These are phyloP conservation scores for Rostrohypoxylon terebratum DNA, from an alignment of 495 filamentous ascomycete species.

Conservation along the genomic window DNA sequence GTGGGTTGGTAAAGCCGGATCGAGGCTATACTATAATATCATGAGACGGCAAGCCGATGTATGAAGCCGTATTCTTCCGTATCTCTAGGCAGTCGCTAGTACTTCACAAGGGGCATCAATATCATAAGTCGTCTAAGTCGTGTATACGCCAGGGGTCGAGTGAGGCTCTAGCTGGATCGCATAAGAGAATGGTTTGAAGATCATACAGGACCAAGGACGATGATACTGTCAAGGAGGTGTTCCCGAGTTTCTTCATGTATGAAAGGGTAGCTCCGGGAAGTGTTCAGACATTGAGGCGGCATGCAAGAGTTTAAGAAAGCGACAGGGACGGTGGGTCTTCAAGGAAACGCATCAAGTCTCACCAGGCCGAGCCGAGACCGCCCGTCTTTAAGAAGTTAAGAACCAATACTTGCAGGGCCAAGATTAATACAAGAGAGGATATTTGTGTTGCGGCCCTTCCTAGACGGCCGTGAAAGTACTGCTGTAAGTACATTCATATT, in stretches of 20 bases:
- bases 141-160: constrained; percentile 17
- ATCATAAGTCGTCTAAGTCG: constrained; percentile 41
- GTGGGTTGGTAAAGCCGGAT: constrained; percentile 18
- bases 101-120: constrained; percentile 35
- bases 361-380: constrained; percentile 47
- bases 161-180: constrained; percentile 46
- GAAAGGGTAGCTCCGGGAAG: constrained; percentile 46
- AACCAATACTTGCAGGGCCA: constrained; percentile 43
- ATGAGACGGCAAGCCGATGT: constrained; percentile 42
- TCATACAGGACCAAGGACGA: constrained; percentile 58
- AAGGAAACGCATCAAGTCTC: constrained; percentile 49
- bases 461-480: neutral
- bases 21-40: constrained; percentile 32
- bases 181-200: constrained; percentile 55
- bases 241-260: constrained; percentile 57
- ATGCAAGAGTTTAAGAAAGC: constrained; percentile 58
- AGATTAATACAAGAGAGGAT: constrained; percentile 28
- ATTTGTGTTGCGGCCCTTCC: constrained; percentile 9
- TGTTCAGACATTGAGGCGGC: constrained; percentile 41
- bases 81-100: constrained; percentile 18
- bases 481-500: neutral
- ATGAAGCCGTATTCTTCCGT: constrained; percentile 28
- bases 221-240: constrained; percentile 53
- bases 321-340: constrained; percentile 48
- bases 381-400: constrained; percentile 35